These are phyloP conservation scores for Mycena latifolia DNA, from an alignment of 768 basidiomycete species.

Conservation along the genomic window DNA sequence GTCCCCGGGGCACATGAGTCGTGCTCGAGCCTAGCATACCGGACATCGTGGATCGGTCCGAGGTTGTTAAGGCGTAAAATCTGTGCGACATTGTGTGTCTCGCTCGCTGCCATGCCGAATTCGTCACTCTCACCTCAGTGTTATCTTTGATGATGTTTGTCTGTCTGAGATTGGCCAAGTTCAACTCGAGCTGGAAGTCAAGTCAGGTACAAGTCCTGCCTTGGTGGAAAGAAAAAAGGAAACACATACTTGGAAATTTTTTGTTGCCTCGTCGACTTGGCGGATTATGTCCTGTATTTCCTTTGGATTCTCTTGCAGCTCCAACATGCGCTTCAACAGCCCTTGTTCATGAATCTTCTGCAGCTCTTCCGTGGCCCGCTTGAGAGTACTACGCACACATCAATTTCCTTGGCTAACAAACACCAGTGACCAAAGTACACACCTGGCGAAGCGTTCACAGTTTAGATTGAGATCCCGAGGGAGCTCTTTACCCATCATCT, in stretches of 20 bases:
- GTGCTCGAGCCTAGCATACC: neutral
- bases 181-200: too few relatives aligned
- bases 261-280: too few relatives aligned
- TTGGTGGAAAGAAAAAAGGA: too few relatives aligned
- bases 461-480: neutral
- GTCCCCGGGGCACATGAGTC: neutral
- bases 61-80: neutral
- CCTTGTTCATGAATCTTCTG: neutral
- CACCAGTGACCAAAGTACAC: too few relatives aligned
- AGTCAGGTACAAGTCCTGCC: too few relatives aligned
- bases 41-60: neutral
- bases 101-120: neutral
- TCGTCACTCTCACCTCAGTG: neutral
- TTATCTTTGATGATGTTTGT: too few relatives aligned
- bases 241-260: too few relatives aligned
- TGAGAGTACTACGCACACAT: neutral
- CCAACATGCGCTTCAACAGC: neutral
- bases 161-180: too few relatives aligned
- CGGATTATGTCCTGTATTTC: too few relatives aligned
- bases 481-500: neutral
- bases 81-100: neutral
- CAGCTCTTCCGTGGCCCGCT: neutral
- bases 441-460: too few relatives aligned
- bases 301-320: too few relatives aligned
- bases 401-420: too few relatives aligned